Evolutionary conservation across 257 asterid species (phyloP).

Genomic region (Scutellaria barbata): DNA sequence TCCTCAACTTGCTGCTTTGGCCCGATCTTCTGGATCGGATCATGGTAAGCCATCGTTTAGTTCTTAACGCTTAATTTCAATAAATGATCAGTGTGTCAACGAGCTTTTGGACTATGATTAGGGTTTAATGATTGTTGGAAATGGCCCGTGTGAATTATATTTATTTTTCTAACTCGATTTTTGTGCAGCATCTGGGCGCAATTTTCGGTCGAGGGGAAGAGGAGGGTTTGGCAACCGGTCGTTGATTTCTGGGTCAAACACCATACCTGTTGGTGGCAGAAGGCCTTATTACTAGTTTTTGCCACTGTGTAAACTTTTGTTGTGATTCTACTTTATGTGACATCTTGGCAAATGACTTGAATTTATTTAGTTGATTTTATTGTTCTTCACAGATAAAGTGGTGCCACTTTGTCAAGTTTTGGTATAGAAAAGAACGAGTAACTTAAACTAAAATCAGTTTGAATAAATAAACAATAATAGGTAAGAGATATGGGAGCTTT

Average conservation of each 20-base stretch:
- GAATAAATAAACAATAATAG: too few relatives aligned
- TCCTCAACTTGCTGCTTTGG: conserved; percentile 75
- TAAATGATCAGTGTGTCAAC: background rate
- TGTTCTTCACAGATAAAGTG: too few relatives aligned
- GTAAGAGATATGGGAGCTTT: too few relatives aligned
- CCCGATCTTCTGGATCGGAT: conserved; percentile 49
- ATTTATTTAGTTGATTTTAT: too few relatives aligned
- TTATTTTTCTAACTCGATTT: background rate
- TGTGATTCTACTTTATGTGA: background rate
- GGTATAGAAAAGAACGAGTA: too few relatives aligned
- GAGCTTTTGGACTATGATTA: conserved; percentile 8
- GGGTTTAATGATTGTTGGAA: background rate
- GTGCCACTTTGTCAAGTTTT: too few relatives aligned
- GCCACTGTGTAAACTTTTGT: conserved; percentile 3
- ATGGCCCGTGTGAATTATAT: conserved; percentile 2
- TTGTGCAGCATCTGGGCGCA: conserved; percentile 62
- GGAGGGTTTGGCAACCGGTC: conserved; percentile 75
- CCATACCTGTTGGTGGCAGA: conserved; percentile 63
- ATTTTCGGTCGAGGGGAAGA: conserved; percentile 77
- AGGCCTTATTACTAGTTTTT: conserved; percentile 55
- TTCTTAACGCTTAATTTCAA: background rate
- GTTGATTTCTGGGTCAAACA: conserved; percentile 64
- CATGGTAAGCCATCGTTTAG: conserved; percentile 53
- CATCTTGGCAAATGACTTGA: background rate
- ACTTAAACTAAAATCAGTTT: too few relatives aligned